These are phyloP conservation scores for Collybia mongolica DNA, from an alignment of 768 basidiomycete species.

Conservation along the genomic window DNA sequence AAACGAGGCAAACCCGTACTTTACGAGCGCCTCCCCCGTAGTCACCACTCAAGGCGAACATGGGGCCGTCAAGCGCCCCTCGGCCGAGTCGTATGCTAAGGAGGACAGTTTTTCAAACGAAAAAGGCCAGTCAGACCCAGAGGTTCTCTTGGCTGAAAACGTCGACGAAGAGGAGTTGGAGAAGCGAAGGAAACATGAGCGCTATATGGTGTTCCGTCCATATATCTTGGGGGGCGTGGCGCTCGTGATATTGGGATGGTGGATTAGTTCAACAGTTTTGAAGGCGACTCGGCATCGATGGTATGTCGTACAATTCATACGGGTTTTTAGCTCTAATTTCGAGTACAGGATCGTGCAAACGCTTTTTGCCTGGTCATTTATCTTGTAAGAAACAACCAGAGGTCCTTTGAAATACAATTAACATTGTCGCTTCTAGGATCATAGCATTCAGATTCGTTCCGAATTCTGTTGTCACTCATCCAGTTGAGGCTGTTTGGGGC, in stretches of 20 bases:
- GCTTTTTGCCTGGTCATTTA: slow-evolving; percentile 80
- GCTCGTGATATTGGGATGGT: slow-evolving; percentile 75
- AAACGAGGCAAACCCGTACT: slow-evolving; percentile 7
- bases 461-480: slow-evolving; percentile 63
- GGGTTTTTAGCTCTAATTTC: slow-evolving; percentile 4
- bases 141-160: not conserved
- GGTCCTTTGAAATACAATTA: not conserved
- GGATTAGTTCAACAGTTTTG: slow-evolving; percentile 75
- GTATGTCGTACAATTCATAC: slow-evolving; percentile 31
- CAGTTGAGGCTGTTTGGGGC: slow-evolving; percentile 71
- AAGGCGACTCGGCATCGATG: slow-evolving; percentile 73
- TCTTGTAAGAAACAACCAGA: slow-evolving; percentile 44
- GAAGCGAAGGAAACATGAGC: not conserved
- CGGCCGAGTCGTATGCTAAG: slow-evolving; percentile 12
- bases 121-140: slow-evolving; percentile 10
- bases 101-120: slow-evolving; percentile 13
- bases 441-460: slow-evolving; percentile 88
- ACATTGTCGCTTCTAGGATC: slow-evolving; percentile 36
- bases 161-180: slow-evolving; percentile 9
- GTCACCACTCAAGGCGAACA: slow-evolving; percentile 8
- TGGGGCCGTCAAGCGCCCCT: slow-evolving; percentile 17
- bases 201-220: slow-evolving; percentile 31
- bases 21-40: slow-evolving; percentile 9
- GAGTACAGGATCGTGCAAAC: slow-evolving; percentile 72
- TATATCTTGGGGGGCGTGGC: slow-evolving; percentile 52